Base-by-base conservation (phyloP, 345 rosid species). In the Acer yangbiense region DNA sequence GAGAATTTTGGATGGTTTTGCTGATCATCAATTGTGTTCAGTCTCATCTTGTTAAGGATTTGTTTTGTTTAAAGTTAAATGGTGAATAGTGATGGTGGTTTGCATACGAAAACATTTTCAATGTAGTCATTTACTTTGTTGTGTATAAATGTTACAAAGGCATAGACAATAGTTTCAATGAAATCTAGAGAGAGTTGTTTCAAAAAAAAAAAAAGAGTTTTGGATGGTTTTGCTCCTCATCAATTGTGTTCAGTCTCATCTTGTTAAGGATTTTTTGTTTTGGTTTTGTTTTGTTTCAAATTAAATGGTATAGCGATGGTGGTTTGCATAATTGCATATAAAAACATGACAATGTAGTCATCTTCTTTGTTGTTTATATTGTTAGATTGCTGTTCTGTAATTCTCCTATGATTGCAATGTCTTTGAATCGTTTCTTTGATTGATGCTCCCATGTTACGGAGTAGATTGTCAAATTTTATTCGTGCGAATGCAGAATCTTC, bases 401-500 rank as follows among this genome's bases (percentile, higher is more conserved):
- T 35, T 35, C 39, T 35, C 39, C 6, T 6, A 35, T 35, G 39
- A 35, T 35, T 35, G 39, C 39, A 35, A 35, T 35, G 39, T 35
- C 39, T 35, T 35, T 35, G 39, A 35, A 35, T 9, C 0, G 41
- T 14, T 23, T 8, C 35, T 62, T 9, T 10, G 39, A 62, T 8
- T 62, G 46, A 43, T 43, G 9, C 11, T 62, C 66, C 3, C 66
- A 23, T 62, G 39, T 62, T 25, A 10, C 25, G 17, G 13, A 62
- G 13, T 62, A 21, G 66, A 62, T 62, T 32, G 16, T 62, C 35
- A 10, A 62, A 12, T 7, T 11, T 62, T 11, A 23, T 62, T 43
- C 46, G 0, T 9, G 46, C 10, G 46, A 46, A 7, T 76, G 80
- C 83, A 88, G 89, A 78, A 68, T 68, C 78, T 88, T 48, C 91